These are phyloP conservation scores for Sungouiozyma ichnusensis DNA, from an alignment of 805 yeast genomes.

Conservation along the genomic window DNA sequence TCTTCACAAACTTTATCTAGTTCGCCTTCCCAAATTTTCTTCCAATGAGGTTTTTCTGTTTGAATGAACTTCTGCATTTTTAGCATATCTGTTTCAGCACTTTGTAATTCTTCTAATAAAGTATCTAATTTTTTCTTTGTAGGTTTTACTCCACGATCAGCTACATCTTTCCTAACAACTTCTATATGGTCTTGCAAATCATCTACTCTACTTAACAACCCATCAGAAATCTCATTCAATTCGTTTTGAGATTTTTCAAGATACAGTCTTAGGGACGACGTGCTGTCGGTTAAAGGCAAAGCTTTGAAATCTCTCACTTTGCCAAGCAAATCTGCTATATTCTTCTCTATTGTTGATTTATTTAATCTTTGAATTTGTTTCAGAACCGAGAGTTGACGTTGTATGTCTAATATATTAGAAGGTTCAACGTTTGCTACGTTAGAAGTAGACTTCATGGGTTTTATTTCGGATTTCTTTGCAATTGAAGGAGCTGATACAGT, in stretches of 20 bases:
- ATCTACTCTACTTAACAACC: constrained; percentile 67
- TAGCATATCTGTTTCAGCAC: constrained; percentile 43
- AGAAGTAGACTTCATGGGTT: not conserved
- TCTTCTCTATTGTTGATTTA: constrained; percentile 32
- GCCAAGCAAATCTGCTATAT: constrained; percentile 35
- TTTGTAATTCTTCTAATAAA: constrained; percentile 53
- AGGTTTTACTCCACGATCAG: constrained; percentile 80
- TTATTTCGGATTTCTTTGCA: not conserved
- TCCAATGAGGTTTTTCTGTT: constrained; percentile 76
- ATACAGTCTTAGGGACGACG: constrained; percentile 36
- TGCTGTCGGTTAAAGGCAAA: constrained; percentile 31
- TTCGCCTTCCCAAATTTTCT: constrained; percentile 84
- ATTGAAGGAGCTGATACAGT: not conserved
- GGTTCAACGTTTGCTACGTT: not conserved
- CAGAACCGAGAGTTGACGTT: constrained; percentile 48
- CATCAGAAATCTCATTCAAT: constrained; percentile 69
- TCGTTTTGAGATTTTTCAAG: constrained; percentile 68
- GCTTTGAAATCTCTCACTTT: constrained; percentile 45
- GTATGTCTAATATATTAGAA: constrained; percentile 33
- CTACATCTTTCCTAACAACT: constrained; percentile 80
- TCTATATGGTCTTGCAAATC: constrained; percentile 89
- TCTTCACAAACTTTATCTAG: constrained; percentile 85
- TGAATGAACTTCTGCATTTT: constrained; percentile 50
- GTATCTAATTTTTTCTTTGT: constrained; percentile 58
- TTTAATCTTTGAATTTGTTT: constrained; percentile 44